A percentile compares a stretch with the other conserved stretches of the same genome.
These are phyloP conservation scores for Cladobotryum protrusum DNA, from an alignment of 2,329 filamentous ascomycete genomes.

Conservation along the genomic window DNA sequence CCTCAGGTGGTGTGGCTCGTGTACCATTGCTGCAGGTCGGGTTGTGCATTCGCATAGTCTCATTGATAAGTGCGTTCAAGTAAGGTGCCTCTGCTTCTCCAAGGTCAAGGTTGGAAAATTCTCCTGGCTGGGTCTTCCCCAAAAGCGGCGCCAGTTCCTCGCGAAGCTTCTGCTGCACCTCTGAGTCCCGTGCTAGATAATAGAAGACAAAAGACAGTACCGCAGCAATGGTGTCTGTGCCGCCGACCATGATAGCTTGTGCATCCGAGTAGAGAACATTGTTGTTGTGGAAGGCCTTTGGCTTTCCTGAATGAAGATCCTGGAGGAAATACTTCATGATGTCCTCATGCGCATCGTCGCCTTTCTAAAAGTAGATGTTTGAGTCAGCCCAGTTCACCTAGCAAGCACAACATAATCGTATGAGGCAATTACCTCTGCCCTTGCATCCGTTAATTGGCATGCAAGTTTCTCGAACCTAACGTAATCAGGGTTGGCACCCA, in stretches of 20 bases:
- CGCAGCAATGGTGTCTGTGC: neutral
- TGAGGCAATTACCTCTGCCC: too few relatives aligned
- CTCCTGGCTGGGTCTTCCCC: conserved; percentile 13
- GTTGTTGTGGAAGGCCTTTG: conserved; percentile 15
- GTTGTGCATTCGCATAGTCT: conserved; percentile 24
- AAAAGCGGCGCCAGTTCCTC: conserved; percentile 11
- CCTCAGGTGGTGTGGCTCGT: conserved; percentile 19
- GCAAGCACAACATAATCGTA: too few relatives aligned
- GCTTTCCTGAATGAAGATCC: conserved; percentile 18
- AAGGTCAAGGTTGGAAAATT: conserved; percentile 17
- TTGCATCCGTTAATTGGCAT: too few relatives aligned
- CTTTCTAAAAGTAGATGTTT: neutral
- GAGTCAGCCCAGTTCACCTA: too few relatives aligned
- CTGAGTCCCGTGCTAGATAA: neutral
- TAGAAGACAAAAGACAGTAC: too few relatives aligned
- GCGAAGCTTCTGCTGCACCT: conserved; percentile 10
- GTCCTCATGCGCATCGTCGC: conserved; percentile 16
- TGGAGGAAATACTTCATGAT: conserved; percentile 21
- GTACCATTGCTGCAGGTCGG: conserved; percentile 22
- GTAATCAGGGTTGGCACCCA: conserved; percentile 6
- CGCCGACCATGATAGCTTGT: conserved; percentile 17
- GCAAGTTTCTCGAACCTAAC: too few relatives aligned
- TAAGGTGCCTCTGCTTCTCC: conserved; percentile 9
- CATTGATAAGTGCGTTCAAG: conserved; percentile 24
- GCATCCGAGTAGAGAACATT: conserved; percentile 18